Evolutionary conservation across 371 early-diverging fungal genomes (phyloP).

Genomic region (Lichtheimia hyalospora): DNA sequence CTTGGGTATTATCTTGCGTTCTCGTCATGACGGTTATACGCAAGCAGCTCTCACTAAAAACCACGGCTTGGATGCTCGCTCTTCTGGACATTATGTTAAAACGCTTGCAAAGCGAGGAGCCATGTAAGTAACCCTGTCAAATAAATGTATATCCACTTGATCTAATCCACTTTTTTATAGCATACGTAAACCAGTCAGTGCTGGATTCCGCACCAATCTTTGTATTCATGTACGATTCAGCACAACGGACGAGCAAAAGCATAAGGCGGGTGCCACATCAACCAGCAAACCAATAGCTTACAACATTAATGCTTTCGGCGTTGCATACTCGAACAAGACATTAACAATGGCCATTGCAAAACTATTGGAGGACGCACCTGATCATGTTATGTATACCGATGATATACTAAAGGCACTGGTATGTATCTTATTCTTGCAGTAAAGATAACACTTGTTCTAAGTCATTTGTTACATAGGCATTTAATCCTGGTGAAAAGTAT

Average conservation of each 20-base stretch:
- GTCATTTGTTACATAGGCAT: conserved; percentile 23
- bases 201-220: conserved; percentile 27
- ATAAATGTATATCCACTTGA: neutral
- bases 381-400: conserved; percentile 21
- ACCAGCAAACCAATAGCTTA: conserved; percentile 6
- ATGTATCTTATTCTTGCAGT: conserved; percentile 9
- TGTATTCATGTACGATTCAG: conserved; percentile 33
- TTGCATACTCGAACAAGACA: conserved; percentile 9
- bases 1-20: conserved; percentile 21
- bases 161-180: conserved; percentile 8
- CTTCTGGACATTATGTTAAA: conserved; percentile 45
- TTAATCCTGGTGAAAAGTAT: conserved; percentile 12
- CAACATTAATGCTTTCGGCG: conserved; percentile 31
- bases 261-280: conserved; percentile 1
- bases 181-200: conserved; percentile 20
- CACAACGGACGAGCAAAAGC: neutral
- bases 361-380: conserved; percentile 25
- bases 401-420: conserved; percentile 41
- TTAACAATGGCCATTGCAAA: conserved; percentile 17
- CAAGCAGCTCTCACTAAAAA: conserved; percentile 32
- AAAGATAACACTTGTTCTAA: neutral
- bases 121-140: conserved; percentile 20
- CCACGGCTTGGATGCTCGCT: conserved; percentile 29
- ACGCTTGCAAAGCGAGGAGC: conserved; percentile 33
- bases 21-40: conserved; percentile 25